Base-by-base conservation (phyloP, 352 stramenopile genomes). In the Thraustotheca clavata region DNA sequence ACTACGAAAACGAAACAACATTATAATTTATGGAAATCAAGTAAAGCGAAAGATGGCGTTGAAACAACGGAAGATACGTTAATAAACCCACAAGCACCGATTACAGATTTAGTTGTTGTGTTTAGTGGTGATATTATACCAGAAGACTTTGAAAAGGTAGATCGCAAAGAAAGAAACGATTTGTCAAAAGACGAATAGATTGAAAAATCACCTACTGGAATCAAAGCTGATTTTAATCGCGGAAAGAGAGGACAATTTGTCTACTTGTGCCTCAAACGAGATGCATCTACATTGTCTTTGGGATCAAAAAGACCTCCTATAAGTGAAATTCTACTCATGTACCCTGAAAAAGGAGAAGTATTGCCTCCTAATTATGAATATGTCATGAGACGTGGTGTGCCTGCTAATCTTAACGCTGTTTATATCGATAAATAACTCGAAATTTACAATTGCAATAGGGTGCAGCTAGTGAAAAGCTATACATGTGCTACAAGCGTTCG, bases 171-270 rank as follows among this genome's bases (percentile, higher is more conserved):
- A 65, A n/a, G 68, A 50, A 5, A 4, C 29, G 49, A 5, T 46
- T 7, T 54, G 9, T 38, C 3, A 55, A 31, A 7, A 48, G 34
- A 49, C 3, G 39, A 27, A 5, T 33, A 94, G 84, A 72, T 94
- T 55, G 83, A 91, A 43, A 75, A 80, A 48, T 89, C 85, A 18
- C 76, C 80, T 22, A 87, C 70, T 55, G 85, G 85, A 0, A 73
- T 87, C 22, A 79, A 83, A 18, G 83, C 85, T 3, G 85, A 94
- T 67, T 60, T 94, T 5, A 92, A 88, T 70, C 89, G 88, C 69
- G 81, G 85, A 1, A 78, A 77, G n/a, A 73, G 83, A n/a, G 85
- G 83, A 3, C 73, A 80, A 0, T 91, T 88, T 49, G 71, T 91
- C 8, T 92, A 89, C 34, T 63, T 94, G 12, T 92, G 83, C 24